Evolutionary conservation across 73 alveolate species (phyloP).

Genomic region (Paramecium octaurelia): DNA sequence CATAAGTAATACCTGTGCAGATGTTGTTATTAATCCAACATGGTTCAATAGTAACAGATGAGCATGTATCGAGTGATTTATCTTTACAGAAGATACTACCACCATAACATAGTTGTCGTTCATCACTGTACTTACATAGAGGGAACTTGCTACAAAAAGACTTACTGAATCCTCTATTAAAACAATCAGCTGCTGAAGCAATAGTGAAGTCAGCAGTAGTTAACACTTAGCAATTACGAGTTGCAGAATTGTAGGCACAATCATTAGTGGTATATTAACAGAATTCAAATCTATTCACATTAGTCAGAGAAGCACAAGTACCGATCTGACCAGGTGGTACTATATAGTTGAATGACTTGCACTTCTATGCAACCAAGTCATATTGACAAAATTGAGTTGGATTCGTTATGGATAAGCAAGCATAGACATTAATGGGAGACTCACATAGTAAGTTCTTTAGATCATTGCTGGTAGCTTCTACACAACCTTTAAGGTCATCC

Average conservation of each 20-base stretch:
- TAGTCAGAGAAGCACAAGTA: not conserved
- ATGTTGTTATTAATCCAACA: not conserved
- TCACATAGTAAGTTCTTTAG: not conserved
- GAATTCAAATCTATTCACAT: conserved; percentile 9
- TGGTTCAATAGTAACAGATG: not conserved
- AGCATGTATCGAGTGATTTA: not conserved
- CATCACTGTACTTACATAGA: not conserved
- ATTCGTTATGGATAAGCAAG: not conserved
- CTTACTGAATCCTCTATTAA: not conserved
- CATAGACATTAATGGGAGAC: not conserved
- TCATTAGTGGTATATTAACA: not conserved
- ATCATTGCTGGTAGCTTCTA: not conserved
- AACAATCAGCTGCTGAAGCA: not conserved
- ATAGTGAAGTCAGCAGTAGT: not conserved
- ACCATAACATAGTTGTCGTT: not conserved
- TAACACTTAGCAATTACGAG: not conserved
- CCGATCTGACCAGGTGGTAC: not conserved
- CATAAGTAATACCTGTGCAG: not conserved
- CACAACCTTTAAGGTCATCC: not conserved
- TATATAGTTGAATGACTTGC: not conserved
- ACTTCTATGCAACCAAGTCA: not conserved
- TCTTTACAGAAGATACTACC: not conserved
- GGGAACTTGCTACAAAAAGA: not conserved
- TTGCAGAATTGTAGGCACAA: not conserved
- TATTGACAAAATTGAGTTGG: not conserved